A percentile compares a stretch with the other conserved stretches of the same genome.
phyloP scores from a whole-genome alignment of 768 basidiomycete genomes.

The Tylopilus sp. region DNA sequence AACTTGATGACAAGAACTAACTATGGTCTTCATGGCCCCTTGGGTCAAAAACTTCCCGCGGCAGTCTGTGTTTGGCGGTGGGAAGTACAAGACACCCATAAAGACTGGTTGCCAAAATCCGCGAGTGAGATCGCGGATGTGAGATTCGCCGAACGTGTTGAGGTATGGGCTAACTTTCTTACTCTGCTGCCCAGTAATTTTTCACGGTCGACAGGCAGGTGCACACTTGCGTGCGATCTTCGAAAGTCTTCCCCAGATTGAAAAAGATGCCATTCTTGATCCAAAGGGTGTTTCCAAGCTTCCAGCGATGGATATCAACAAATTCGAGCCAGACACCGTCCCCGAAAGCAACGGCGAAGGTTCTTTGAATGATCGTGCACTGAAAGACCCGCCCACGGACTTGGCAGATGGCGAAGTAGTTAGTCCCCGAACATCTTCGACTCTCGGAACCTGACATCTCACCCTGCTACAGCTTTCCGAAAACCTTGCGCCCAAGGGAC shows the following conservation, averaged over 20 bases:
- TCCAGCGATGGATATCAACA: conserved; percentile 34
- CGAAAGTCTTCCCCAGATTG: conserved; percentile 52
- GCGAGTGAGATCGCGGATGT: conserved; percentile 57
- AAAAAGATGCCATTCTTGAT: conserved; percentile 54
- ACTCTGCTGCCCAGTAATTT: background rate
- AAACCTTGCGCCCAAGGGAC: conserved; percentile 31
- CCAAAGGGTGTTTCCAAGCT: conserved; percentile 39
- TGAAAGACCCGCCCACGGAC: conserved; percentile 28
- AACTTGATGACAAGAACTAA: conserved; percentile 64
- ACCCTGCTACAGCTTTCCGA: conserved; percentile 17
- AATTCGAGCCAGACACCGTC: conserved; percentile 9
- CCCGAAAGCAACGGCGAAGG: background rate
- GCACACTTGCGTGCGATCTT: conserved; percentile 53
- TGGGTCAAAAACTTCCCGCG: conserved; percentile 54
- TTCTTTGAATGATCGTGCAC: conserved; percentile 25
- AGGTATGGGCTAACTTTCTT: conserved; percentile 40
- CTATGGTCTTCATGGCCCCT: conserved; percentile 65
- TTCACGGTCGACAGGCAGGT: conserved; percentile 47
- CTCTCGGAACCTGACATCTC: background rate
- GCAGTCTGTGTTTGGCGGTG: conserved; percentile 79
- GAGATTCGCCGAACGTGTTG: conserved; percentile 60
- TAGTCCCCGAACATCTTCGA: conserved; percentile 7
- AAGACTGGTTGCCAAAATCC: conserved; percentile 66
- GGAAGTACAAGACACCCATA: conserved; percentile 66
- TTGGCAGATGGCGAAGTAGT: conserved; percentile 41